These are phyloP conservation scores for Diatrype stigma DNA, from an alignment of 2,329 filamentous ascomycete species.

Conservation along the genomic window DNA sequence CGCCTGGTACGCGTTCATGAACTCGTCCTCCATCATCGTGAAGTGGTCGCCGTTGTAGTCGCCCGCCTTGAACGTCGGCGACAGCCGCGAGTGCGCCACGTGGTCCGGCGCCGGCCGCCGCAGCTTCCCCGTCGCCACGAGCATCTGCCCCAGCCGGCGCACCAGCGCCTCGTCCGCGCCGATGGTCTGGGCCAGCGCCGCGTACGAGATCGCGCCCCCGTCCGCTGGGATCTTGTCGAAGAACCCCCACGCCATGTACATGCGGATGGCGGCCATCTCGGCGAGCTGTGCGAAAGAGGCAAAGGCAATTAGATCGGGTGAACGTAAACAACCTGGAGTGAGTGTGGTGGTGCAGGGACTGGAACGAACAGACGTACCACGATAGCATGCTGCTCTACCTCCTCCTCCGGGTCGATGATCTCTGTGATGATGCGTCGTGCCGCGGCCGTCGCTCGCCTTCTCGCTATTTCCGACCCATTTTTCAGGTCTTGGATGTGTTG, in stretches of 20 bases:
- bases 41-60: slow-evolving; percentile 8
- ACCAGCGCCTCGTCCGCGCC: slow-evolving; percentile 8
- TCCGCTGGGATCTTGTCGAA: slow-evolving; percentile 14
- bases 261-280: slow-evolving; percentile 10
- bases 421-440: slow-evolving; percentile 7
- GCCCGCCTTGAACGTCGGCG: slow-evolving; percentile 9
- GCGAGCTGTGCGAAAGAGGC: slow-evolving; percentile 2
- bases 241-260: slow-evolving; percentile 13
- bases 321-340: neutral
- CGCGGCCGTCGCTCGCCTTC: slow-evolving; percentile 3
- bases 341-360: too few species aligned
- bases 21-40: slow-evolving; percentile 11
- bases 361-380: slow-evolving; percentile 3
- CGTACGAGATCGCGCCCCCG: slow-evolving; percentile 7
- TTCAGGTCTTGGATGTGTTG: slow-evolving; percentile 4
- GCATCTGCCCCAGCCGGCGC: slow-evolving; percentile 13
- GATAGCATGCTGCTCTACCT: slow-evolving; percentile 7
- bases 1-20: slow-evolving; percentile 9
- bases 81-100: slow-evolving; percentile 12
- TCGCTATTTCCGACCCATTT: slow-evolving; percentile 1
- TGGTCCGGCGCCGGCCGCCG: slow-evolving; percentile 4
- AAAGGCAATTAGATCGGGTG: neutral
- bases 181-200: slow-evolving; percentile 6
- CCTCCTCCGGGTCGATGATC: slow-evolving; percentile 10
- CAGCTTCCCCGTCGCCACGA: slow-evolving; percentile 15